These are phyloP conservation scores for Talaromyces rugulosus DNA, from an alignment of 2,329 filamentous ascomycete genomes.

Conservation along the genomic window DNA sequence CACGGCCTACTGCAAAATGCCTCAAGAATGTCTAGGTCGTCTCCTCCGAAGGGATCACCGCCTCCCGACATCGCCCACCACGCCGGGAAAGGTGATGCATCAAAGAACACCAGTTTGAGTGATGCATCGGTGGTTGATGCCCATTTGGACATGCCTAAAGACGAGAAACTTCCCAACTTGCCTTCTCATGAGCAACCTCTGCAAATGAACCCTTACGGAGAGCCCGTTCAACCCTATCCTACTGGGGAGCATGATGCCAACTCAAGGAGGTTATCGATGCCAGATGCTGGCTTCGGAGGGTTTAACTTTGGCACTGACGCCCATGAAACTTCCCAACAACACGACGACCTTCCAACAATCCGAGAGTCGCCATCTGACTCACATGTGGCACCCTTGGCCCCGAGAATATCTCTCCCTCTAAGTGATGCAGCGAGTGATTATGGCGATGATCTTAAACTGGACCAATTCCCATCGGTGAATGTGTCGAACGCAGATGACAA, in stretches of 20 bases:
- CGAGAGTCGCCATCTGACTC: conserved; percentile 3
- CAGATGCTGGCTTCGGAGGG: conserved; percentile 4
- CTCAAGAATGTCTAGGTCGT: conserved; percentile 52
- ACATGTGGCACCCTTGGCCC: conserved; percentile 14
- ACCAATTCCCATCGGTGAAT: conserved; percentile 38
- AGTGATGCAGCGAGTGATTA: conserved; percentile 52
- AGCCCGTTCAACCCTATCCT: background rate
- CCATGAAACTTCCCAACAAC: background rate
- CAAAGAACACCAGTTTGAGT: background rate
- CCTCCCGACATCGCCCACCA: background rate
- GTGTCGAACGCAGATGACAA: conserved; percentile 21
- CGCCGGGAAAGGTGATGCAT: background rate
- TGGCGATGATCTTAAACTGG: conserved; percentile 51
- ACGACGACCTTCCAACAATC: conserved; percentile 7
- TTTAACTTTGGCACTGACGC: conserved; percentile 11
- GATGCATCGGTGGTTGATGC: background rate
- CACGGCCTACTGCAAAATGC: conserved; percentile 54
- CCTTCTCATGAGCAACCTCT: background rate
- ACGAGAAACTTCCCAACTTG: conserved; percentile 16
- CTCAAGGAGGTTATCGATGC: background rate
- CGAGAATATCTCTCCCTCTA: conserved; percentile 36
- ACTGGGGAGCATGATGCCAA: background rate
- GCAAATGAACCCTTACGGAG: conserved; percentile 13
- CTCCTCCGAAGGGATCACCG: conserved; percentile 32
- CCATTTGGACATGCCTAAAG: background rate